Evolutionary conservation across 176 grass and related monocot species (phyloP).

Genomic region (Musa itinerans): DNA sequence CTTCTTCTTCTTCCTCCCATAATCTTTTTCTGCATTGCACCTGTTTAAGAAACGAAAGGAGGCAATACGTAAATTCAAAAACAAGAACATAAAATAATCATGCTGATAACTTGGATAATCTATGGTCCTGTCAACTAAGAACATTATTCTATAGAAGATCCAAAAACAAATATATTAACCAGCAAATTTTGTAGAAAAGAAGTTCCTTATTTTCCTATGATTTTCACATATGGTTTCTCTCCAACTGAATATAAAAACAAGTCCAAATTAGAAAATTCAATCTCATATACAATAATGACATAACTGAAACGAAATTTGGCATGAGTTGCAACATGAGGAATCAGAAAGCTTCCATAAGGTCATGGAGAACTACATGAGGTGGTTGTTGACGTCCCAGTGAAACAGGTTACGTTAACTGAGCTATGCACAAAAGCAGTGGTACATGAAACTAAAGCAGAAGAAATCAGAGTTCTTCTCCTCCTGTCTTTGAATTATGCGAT

Average conservation of each 20-base stretch:
- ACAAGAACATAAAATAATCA: not conserved
- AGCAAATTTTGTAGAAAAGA: not conserved
- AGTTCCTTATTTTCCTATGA: not conserved
- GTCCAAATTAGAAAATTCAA: not conserved
- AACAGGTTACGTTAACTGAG: too few species aligned
- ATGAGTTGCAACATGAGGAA: too few species aligned
- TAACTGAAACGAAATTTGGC: too few species aligned
- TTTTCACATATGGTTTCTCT: not conserved
- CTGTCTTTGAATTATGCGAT: too few species aligned
- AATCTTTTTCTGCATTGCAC: conserved; percentile 70
- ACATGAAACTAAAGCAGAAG: too few species aligned
- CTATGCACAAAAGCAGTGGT: too few species aligned
- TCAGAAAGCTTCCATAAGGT: too few species aligned
- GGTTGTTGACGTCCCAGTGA: too few species aligned
- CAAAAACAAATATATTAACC: not conserved
- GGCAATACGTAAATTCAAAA: not conserved
- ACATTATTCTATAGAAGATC: not conserved
- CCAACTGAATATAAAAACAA: not conserved
- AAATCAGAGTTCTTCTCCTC: too few species aligned
- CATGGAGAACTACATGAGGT: too few species aligned
- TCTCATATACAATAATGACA: not conserved
- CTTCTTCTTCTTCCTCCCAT: conserved; percentile 35
- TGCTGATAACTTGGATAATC: not conserved
- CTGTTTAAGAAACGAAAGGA: conserved; percentile 33
- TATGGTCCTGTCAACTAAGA: not conserved